Evolutionary conservation across 177 flowering plant genomes (phyloP).

Genomic region (Telopea speciosissima): DNA sequence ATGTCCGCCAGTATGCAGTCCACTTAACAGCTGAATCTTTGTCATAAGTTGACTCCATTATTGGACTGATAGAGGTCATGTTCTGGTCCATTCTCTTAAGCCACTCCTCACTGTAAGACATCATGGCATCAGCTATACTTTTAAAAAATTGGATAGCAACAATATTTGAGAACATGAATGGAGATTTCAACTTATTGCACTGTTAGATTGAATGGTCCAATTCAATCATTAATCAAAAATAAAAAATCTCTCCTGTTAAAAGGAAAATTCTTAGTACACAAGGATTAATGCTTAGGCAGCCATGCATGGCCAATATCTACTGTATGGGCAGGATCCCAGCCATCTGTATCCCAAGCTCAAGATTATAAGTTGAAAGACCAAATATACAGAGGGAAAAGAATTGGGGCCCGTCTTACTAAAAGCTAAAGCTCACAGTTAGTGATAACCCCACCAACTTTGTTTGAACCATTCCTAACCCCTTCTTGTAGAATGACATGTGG

Average conservation of each 20-base stretch:
- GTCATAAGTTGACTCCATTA: constrained; percentile 84
- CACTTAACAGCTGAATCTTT: constrained; percentile 74
- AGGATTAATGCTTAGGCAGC: too few species aligned
- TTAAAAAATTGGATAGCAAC: not conserved
- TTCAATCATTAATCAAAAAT: not conserved
- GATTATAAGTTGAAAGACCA: not conserved
- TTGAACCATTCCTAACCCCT: too few species aligned
- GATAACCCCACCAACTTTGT: too few species aligned
- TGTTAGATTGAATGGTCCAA: not conserved
- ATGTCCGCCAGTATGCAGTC: constrained; percentile 89
- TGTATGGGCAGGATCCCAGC: too few species aligned
- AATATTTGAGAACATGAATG: not conserved
- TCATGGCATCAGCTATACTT: not conserved
- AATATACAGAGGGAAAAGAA: not conserved
- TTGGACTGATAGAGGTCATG: constrained; percentile 50
- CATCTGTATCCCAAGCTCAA: too few species aligned
- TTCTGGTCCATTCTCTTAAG: constrained; percentile 84
- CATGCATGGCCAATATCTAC: too few species aligned
- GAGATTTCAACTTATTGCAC: too few species aligned
- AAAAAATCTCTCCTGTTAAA: not conserved
- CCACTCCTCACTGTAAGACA: constrained; percentile 76
- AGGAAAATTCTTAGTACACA: too few species aligned
- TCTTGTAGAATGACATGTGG: too few species aligned
- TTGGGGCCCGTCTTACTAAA: not conserved
- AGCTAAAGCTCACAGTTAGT: not conserved